phyloP scores from a whole-genome alignment of 257 asterid species.

The Rhazya stricta region DNA sequence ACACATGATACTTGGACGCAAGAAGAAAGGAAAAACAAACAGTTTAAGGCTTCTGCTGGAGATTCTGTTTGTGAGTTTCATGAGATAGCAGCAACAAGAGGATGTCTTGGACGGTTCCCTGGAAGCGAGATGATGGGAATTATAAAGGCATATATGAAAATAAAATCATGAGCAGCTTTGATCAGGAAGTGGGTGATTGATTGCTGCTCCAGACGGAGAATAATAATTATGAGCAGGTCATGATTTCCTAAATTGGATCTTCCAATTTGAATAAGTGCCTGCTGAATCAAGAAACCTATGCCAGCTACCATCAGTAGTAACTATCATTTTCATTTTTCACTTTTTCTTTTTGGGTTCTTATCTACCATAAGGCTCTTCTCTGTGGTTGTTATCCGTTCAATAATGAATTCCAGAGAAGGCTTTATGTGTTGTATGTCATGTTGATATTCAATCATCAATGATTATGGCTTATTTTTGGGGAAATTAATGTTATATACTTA shows the following conservation, averaged over 20 bases:
- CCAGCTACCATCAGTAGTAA: not conserved
- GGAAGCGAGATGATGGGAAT: slow-evolving; percentile 95
- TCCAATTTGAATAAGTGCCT: slow-evolving; percentile 1
- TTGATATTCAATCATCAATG: not conserved
- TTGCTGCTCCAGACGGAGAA: not conserved
- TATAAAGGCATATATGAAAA: slow-evolving; percentile 58
- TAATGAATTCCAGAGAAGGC: not conserved
- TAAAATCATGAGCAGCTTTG: slow-evolving; percentile 14
- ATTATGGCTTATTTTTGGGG: not conserved
- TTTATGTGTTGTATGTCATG: not conserved
- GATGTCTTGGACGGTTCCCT: slow-evolving; percentile 79
- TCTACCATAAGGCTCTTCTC: not conserved
- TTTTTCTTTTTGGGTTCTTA: no score
- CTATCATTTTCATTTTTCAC: not conserved
- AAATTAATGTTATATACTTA: not conserved
- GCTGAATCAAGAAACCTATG: not conserved
- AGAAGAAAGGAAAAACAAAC: slow-evolving; percentile 33
- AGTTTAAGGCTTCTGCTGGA: slow-evolving; percentile 43
- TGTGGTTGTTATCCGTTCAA: not conserved
- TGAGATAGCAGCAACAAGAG: slow-evolving; percentile 84
- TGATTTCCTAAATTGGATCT: not conserved
- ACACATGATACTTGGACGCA: slow-evolving; percentile 19
- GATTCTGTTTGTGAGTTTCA: slow-evolving; percentile 61
- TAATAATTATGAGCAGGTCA: not conserved
- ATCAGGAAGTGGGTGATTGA: not conserved